Base-by-base conservation (phyloP, 2,329 filamentous ascomycete species). In the Tolypocladium guangdongense region DNA sequence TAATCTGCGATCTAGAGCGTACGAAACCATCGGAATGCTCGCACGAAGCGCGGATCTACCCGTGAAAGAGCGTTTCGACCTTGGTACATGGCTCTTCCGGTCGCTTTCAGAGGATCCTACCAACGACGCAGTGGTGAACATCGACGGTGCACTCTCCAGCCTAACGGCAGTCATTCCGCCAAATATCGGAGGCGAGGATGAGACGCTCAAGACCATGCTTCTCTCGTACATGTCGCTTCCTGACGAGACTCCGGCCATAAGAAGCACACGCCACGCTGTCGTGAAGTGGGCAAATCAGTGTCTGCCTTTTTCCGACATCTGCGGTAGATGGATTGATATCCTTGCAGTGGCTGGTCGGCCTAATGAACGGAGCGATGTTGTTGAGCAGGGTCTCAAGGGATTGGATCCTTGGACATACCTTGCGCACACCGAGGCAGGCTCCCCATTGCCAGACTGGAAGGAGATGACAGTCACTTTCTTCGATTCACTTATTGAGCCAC, bases 251-350 rank as follows among this genome's bases (percentile, higher is more conserved):
- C 72, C 74, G n/a, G 73, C 80, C 18, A 73, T 84, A n/a, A 79
- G 86, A 59, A 91, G 87, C 62, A 87, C 87, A 36, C 83, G 88
- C 8, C 93, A 91, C 69, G 86, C 89, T 22, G 86, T 86, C 27
- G 84, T 93, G 8, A 88, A 93, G 54, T 96, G 92, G 76, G 89
- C 90, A 12, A 97, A 97, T 64, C 81, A 88, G 50, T 95, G 90
- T 62, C 74, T 99, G 6, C 81, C 86, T 1, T 96, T 90, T 61
- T 78, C 78, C 22, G 90, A 96, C 62, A 77, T 89, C 11, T 76
- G 86, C 38, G 93, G 83, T 30, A 82, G 93, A 49, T 96, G 90
- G 88, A 87, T 96, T 48, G 83, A 96, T 66, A 80, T 97, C 18
- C 76, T 96, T 50, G 92, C 91, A 8, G 74, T 93, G 10, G 83